A percentile compares a stretch with the other conserved stretches of the same genome.
Conservation (phyloP, 768 basidiomycete species). For the Tylopilus felleus region DNA sequence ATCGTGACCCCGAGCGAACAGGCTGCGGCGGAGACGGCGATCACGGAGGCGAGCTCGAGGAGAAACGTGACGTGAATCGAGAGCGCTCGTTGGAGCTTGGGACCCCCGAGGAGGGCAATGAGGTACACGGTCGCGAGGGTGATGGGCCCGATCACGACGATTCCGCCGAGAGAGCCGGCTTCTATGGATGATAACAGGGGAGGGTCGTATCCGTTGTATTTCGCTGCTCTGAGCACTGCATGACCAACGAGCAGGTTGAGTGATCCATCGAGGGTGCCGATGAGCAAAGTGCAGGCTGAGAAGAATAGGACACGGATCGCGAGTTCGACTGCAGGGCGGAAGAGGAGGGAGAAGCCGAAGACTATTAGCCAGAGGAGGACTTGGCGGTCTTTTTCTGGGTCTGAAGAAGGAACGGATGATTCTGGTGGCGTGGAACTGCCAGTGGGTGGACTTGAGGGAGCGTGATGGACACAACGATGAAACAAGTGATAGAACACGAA, state of each 20-base stretch:
- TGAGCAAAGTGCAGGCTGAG: constrained; percentile 1
- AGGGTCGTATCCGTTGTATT: constrained; percentile 8
- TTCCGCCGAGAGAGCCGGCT: constrained; percentile 14
- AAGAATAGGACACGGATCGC: constrained; percentile 7
- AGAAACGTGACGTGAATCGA: background rate
- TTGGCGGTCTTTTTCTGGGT: constrained; percentile 2
- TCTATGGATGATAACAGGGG: constrained; percentile 6
- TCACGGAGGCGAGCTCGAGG: constrained; percentile 8
- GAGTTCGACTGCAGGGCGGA: constrained; percentile 7
- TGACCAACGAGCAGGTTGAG: constrained; percentile 12
- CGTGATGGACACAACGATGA: background rate
- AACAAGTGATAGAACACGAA: constrained; percentile 9
- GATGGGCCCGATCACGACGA: constrained; percentile 10
- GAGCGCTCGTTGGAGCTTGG: background rate
- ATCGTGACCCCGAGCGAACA: constrained; percentile 8
- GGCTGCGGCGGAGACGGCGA: constrained; percentile 15
- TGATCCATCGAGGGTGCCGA: constrained; percentile 4
- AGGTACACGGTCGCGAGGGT: constrained; percentile 1
- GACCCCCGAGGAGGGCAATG: constrained; percentile 2
- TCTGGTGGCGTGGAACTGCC: background rate
- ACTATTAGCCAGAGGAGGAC: constrained; percentile 9
- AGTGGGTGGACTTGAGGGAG: background rate
- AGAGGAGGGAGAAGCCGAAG: constrained; percentile 13
- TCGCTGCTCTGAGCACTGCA: constrained; percentile 12
- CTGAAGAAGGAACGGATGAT: background rate